Evolutionary conservation across 352 stramenopile genomes (phyloP).

Genomic region (Pythium folliculosum): DNA sequence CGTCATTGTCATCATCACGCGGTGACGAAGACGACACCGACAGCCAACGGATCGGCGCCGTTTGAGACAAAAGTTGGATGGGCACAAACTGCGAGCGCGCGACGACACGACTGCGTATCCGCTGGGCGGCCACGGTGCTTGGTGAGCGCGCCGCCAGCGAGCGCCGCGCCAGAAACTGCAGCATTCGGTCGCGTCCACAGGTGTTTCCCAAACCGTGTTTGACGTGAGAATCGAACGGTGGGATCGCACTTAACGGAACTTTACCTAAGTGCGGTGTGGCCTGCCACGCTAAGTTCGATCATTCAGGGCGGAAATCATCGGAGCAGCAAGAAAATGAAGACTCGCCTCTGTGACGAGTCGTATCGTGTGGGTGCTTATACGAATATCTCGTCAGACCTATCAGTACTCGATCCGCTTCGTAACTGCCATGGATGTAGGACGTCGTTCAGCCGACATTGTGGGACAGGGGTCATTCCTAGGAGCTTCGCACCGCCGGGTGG

Average conservation of each 20-base stretch:
- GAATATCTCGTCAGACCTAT: not conserved
- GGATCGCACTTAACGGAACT: slow-evolving; percentile 8
- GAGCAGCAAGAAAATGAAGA: not conserved
- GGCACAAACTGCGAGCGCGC: not conserved
- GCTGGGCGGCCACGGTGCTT: slow-evolving; percentile 8
- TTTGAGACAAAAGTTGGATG: slow-evolving; percentile 1
- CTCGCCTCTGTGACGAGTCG: not conserved
- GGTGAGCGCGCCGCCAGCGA: slow-evolving; percentile 1
- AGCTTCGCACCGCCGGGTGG: not conserved
- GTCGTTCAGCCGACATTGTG: not conserved
- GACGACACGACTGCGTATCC: slow-evolving; percentile 13
- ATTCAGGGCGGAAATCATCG: not conserved
- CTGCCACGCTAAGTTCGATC: not conserved
- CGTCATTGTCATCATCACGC: slow-evolving; percentile 31
- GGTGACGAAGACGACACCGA: slow-evolving; percentile 2
- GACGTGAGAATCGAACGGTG: slow-evolving; percentile 11
- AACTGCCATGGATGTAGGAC: not conserved
- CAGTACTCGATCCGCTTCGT: not conserved
- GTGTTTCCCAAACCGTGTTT: not conserved
- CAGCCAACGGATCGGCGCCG: slow-evolving; percentile 8
- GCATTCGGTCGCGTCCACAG: slow-evolving; percentile 6
- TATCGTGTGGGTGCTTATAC: too few species aligned
- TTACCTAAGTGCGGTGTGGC: not conserved
- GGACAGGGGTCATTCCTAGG: not conserved
- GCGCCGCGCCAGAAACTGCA: slow-evolving; percentile 3